Conservation (phyloP, 1,139 yeast species). For the Candida neerlandica region DNA sequence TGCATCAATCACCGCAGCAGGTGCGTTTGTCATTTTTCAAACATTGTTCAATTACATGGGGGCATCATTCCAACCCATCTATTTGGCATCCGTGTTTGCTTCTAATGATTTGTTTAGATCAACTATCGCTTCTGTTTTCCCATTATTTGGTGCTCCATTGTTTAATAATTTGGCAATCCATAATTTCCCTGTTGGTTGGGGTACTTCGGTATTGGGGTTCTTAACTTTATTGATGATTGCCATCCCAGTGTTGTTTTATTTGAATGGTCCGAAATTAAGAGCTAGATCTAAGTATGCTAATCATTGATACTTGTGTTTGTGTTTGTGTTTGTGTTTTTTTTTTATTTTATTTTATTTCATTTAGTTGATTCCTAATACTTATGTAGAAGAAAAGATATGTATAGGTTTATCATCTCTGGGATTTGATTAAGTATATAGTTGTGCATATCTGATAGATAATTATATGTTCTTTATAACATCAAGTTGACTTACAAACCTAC, state of each 20-base stretch:
- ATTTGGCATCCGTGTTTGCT: slow-evolving; percentile 36
- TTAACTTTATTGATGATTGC: slow-evolving; percentile 60
- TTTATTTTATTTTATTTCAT: background rate
- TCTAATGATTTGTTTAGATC: slow-evolving; percentile 32
- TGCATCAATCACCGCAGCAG: slow-evolving; percentile 27
- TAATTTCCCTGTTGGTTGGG: slow-evolving; percentile 62
- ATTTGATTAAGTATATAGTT: too few relatives aligned
- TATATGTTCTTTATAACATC: too few relatives aligned
- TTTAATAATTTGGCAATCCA: slow-evolving; percentile 38
- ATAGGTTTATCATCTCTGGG: too few relatives aligned
- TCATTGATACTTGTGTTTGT: slow-evolving; percentile 5
- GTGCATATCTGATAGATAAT: too few relatives aligned
- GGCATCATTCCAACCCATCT: slow-evolving; percentile 51
- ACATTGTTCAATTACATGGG: slow-evolving; percentile 56
- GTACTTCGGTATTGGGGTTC: slow-evolving; percentile 58
- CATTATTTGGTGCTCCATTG: slow-evolving; percentile 46
- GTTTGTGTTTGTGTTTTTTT: background rate
- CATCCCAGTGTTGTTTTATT: slow-evolving; percentile 55
- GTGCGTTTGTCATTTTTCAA: slow-evolving; percentile 35
- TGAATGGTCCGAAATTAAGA: slow-evolving; percentile 33
- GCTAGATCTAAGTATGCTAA: slow-evolving; percentile 52
- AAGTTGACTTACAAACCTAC: too few relatives aligned
- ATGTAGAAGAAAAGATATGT: too few relatives aligned
- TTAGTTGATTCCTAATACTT: too few relatives aligned
- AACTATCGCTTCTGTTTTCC: slow-evolving; percentile 33